Percentiles rank a stretch among this genome's conserved stretches.
phyloP scores from a whole-genome alignment of 345 rosid species.

The Raphanus sativus region DNA sequence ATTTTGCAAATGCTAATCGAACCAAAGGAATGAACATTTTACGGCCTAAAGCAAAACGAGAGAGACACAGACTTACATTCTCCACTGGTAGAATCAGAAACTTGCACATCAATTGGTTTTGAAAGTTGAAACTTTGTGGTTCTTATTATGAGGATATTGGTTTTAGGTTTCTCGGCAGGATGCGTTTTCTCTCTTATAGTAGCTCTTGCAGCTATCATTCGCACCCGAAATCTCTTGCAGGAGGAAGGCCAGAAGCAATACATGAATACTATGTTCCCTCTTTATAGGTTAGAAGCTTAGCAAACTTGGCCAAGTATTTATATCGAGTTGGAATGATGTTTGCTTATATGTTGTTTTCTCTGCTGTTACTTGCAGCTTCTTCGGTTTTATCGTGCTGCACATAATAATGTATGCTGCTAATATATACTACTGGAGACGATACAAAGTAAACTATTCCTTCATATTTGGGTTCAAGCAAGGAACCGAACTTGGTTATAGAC shows the following conservation, averaged over 20 bases:
- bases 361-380: conserved; percentile 40
- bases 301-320: not conserved
- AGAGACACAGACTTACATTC: conserved; percentile 61
- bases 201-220: conserved; percentile 45
- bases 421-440: conserved; percentile 44
- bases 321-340: no score
- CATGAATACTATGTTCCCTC: conserved; percentile 67
- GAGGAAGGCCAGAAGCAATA: conserved; percentile 35
- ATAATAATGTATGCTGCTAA: conserved; percentile 44
- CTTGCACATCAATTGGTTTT: not conserved
- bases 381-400: conserved; percentile 47
- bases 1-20: conserved; percentile 61
- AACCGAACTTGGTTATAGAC: conserved; percentile 62
- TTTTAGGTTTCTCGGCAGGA: conserved; percentile 57
- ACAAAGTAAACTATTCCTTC: conserved; percentile 56
- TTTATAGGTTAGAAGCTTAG: conserved; percentile 49
- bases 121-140: not conserved
- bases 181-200: conserved; percentile 52
- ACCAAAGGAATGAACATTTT: conserved; percentile 56
- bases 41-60: conserved; percentile 52
- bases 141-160: not conserved
- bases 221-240: conserved; percentile 41
- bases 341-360: conserved; percentile 2
- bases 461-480: conserved; percentile 78
- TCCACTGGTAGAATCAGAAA: conserved; percentile 42